Percentiles rank a stretch among this genome's conserved stretches.
These are phyloP conservation scores for Gossypium aridum DNA, from an alignment of 441 rosid genomes.

Conservation along the genomic window DNA sequence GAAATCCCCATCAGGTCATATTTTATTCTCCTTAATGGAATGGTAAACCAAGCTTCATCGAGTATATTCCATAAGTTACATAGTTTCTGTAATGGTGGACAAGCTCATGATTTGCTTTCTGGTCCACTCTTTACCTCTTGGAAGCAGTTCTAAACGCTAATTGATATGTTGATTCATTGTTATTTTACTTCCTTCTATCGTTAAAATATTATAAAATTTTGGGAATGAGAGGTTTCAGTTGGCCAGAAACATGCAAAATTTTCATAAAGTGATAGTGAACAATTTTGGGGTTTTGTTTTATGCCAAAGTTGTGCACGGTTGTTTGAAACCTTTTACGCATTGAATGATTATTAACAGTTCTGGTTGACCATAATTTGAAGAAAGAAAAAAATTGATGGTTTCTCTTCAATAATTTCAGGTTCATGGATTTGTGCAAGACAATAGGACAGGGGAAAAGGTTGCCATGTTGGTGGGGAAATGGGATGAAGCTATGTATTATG, in stretches of 20 bases:
- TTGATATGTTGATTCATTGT: neutral
- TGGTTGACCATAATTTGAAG: neutral
- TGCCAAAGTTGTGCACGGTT: neutral
- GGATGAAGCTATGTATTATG: slow-evolving; percentile 96
- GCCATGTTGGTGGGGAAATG: slow-evolving; percentile 92
- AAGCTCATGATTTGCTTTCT: neutral
- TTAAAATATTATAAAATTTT: neutral
- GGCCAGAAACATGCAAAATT: neutral
- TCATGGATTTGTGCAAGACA: slow-evolving; percentile 94
- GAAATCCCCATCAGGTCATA: slow-evolving; percentile 90
- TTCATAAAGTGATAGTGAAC: neutral
- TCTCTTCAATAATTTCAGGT: slow-evolving; percentile 39
- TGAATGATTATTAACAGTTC: neutral
- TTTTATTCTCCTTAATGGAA: slow-evolving; percentile 4
- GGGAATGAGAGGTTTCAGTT: neutral
- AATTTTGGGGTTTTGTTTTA: neutral
- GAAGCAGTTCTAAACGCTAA: neutral
- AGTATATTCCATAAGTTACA: neutral
- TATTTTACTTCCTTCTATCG: neutral
- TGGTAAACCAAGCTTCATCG: neutral
- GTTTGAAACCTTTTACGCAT: neutral
- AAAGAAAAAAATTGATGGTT: neutral
- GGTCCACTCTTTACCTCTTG: neutral
- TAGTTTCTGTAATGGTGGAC: neutral
- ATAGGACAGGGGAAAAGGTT: slow-evolving; percentile 87